Percentiles rank a stretch among this genome's conserved stretches.
Evolutionary conservation across 2,329 filamentous ascomycete species (phyloP).

Genomic region (Periglandula ipomoeae): DNA sequence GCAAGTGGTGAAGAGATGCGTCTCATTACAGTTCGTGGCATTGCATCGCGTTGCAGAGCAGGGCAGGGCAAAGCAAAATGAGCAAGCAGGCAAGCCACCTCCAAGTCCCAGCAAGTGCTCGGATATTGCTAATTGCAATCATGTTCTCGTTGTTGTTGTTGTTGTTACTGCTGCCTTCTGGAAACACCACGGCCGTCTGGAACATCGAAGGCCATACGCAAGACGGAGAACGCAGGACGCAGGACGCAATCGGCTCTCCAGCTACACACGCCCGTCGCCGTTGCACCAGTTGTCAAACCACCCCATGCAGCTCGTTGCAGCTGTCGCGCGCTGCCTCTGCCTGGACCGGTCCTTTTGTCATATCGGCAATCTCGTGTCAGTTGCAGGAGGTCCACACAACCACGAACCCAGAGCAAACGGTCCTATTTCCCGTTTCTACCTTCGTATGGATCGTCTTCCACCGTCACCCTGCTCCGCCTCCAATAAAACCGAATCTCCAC

Average conservation of each 20-base stretch:
- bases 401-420: background rate
- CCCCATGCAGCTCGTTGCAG: background rate
- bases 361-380: background rate
- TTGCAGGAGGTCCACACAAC: background rate
- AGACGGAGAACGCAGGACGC: background rate
- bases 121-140: background rate
- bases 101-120: background rate
- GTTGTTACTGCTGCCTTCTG: background rate
- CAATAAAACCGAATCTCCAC: background rate
- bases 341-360: conserved; percentile 2
- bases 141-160: too few relatives aligned
- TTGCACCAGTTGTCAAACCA: conserved; percentile 1
- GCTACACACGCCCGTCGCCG: background rate
- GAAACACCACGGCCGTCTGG: too few relatives aligned
- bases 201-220: background rate
- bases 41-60: background rate
- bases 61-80: background rate
- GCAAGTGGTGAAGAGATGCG: background rate
- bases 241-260: background rate
- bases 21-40: background rate
- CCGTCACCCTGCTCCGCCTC: background rate
- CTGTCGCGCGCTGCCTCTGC: background rate
- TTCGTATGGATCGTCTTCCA: background rate
- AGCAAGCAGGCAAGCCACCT: background rate
- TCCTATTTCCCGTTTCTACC: background rate